Base-by-base conservation (phyloP, 495 filamentous ascomycete genomes). In the Penicillium paradoxum region DNA sequence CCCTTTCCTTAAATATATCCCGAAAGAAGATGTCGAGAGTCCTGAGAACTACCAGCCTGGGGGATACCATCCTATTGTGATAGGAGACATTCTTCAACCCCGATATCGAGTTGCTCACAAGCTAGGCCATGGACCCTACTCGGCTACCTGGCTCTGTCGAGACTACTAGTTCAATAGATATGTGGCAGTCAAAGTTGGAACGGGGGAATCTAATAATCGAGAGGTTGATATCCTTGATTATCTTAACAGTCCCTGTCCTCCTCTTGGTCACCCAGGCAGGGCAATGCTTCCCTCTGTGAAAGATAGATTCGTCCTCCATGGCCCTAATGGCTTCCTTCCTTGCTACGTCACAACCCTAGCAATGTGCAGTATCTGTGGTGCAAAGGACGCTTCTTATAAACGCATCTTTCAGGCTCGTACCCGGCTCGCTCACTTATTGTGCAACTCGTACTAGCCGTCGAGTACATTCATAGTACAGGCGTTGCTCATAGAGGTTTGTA, bases 301-400 rank as follows among this genome's bases (percentile, higher is more conserved):
- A 6, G 71, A 77, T 56, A 43, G 43, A 6, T 78, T 77, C 47
- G 48, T 17, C 1, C 29, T 73, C 29, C 24, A 62, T 11, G 70
- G 75, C 1, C 69, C 68, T 4, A 77, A 79, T 55, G 73, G 71
- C 19, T 61, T 17, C 2, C 74, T 78, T 49, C 45, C 56, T n/a
- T 74, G 70, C 53, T 57, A 70, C 7, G 73, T 76, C 13, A 74
- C 66, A 22, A 18, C 15, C 1, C 50, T 38, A 13, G 62, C 44
- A 33, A 60, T 29, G 32, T 45, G 51, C 18, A 70, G 53, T 55
- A 25, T 73, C 10, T 30, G 40, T 17, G 60, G 60, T 18, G 54
- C 56, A 6, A 68, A 62, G 46, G 53, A 67, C 1, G 57, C 40
- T n/a, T 60, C 64, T 5, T 56, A 24, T 30, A 49, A 37, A 25